These are phyloP conservation scores for Xylariaceae sp. DNA, from an alignment of 2,329 filamentous ascomycete genomes.

Conservation along the genomic window DNA sequence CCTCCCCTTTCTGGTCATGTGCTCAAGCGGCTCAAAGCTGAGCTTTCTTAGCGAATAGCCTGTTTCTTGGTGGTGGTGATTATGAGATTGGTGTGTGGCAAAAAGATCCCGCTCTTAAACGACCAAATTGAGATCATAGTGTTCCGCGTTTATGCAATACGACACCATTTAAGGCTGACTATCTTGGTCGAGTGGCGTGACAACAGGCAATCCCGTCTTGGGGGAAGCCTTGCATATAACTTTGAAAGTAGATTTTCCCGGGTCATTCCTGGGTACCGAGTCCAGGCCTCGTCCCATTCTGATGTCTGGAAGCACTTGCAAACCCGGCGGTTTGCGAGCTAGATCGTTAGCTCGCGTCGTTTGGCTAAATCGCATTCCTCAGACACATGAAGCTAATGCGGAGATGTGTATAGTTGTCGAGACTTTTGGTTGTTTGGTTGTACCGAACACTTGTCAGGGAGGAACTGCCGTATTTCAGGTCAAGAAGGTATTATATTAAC, in stretches of 20 bases:
- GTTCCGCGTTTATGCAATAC: slow-evolving; percentile 19
- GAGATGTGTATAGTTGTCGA: neutral
- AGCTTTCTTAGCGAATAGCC: slow-evolving; percentile 13
- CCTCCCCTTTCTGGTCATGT: slow-evolving; percentile 6
- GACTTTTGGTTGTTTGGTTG: too few relatives aligned
- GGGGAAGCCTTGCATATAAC: neutral
- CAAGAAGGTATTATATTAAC: too few relatives aligned
- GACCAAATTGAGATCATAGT: slow-evolving; percentile 11
- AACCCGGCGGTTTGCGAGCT: neutral
- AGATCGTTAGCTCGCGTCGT: neutral
- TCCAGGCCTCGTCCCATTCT: slow-evolving; percentile 4
- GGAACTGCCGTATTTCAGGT: too few relatives aligned
- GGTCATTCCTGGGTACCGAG: neutral
- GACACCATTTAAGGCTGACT: slow-evolving; percentile 22
- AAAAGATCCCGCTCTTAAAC: slow-evolving; percentile 9
- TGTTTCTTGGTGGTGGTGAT: slow-evolving; percentile 10
- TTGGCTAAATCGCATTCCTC: neutral
- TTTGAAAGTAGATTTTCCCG: slow-evolving; percentile 7
- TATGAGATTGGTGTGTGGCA: too few relatives aligned
- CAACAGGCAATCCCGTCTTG: neutral
- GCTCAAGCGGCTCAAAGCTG: slow-evolving; percentile 12
- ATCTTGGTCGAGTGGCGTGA: slow-evolving; percentile 3
- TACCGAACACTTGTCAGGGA: too few relatives aligned
- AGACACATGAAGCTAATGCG: neutral
- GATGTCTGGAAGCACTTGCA: neutral